Percentiles rank a stretch among this genome's conserved stretches.
These are phyloP conservation scores for Anthracocystis walkeri DNA, from an alignment of 1,284 basidiomycete genomes.

Conservation along the genomic window DNA sequence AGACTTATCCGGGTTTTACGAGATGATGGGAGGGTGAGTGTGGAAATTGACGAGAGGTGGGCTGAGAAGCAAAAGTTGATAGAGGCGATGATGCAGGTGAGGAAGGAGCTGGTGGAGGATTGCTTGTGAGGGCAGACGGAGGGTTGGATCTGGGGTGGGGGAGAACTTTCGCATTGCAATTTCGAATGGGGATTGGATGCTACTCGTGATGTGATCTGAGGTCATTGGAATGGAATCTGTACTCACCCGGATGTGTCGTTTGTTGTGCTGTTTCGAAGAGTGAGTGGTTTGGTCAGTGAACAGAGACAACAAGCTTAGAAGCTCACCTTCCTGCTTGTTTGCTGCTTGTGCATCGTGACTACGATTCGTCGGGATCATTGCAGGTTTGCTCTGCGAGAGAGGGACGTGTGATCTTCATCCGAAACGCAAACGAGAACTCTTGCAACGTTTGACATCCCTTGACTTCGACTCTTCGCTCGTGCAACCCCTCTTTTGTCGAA, in stretches of 20 bases:
- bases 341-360: background rate
- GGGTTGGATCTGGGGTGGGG: background rate
- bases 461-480: no score
- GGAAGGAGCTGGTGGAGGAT: slow-evolving; percentile 23
- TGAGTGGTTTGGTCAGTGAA: no score
- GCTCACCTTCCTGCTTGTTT: background rate
- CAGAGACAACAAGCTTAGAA: no score
- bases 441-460: no score
- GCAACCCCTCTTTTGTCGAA: no score
- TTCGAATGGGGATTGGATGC: slow-evolving; percentile 5
- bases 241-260: slow-evolving; percentile 1
- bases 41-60: slow-evolving; percentile 28
- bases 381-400: no score
- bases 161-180: slow-evolving; percentile 26
- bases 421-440: no score
- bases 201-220: background rate
- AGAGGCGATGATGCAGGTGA: slow-evolving; percentile 20
- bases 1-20: slow-evolving; percentile 18
- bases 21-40: slow-evolving; percentile 15
- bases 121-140: background rate
- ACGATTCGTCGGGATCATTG: no score
- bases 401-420: no score
- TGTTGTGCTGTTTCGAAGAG: no score
- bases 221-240: background rate
- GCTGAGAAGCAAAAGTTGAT: slow-evolving; percentile 27